Conservation (phyloP, 139 green algal species). For the Coelastrella sp. region DNA sequence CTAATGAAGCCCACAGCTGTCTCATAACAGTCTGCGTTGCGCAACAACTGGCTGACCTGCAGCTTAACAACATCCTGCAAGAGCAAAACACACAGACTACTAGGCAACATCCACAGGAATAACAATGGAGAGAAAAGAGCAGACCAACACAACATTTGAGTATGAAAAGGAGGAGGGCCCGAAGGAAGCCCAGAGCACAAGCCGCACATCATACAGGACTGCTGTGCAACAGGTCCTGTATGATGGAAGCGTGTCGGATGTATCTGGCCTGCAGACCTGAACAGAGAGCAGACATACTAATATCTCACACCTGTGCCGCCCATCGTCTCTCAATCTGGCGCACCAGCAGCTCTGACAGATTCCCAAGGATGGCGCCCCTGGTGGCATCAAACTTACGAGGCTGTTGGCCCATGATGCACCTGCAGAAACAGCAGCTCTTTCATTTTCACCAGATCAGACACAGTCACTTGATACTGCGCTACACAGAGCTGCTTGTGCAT, state of each 20-base stretch:
- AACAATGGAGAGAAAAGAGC: background rate
- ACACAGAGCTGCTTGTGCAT: background rate
- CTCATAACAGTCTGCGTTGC: slow-evolving; percentile 35
- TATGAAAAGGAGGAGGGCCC: background rate
- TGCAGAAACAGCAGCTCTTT: background rate
- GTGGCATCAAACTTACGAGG: slow-evolving; percentile 47
- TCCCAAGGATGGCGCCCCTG: slow-evolving; percentile 38
- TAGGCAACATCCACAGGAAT: too few species aligned
- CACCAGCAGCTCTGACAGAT: slow-evolving; percentile 49
- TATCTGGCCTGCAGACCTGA: too few species aligned
- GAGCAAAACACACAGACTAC: background rate
- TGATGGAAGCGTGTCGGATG: too few species aligned
- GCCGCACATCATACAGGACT: background rate
- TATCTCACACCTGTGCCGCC: background rate
- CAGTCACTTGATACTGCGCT: too few species aligned
- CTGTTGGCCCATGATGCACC: slow-evolving; percentile 48
- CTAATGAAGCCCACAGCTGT: slow-evolving; percentile 47
- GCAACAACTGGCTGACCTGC: slow-evolving; percentile 37
- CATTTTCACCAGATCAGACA: background rate
- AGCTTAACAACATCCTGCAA: background rate
- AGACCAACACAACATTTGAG: background rate
- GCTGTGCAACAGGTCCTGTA: background rate
- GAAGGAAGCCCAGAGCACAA: too few species aligned
- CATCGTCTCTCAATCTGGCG: slow-evolving; percentile 37
- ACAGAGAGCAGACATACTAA: too few species aligned